Base-by-base conservation (phyloP, 345 rosid genomes). In the Gossypium sturtianum region DNA sequence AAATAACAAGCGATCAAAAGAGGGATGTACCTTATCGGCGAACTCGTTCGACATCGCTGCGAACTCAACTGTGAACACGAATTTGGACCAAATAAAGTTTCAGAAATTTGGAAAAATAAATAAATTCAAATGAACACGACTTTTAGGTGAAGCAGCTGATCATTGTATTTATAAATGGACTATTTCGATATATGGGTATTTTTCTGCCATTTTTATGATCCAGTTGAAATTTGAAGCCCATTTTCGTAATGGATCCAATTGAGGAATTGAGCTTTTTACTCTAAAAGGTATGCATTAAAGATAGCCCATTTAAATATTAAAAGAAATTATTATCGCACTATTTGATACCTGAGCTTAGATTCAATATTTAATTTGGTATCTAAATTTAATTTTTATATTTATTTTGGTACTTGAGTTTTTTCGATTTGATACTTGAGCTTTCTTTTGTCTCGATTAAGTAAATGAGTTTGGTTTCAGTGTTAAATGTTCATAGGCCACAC, bases 41-140 rank as follows among this genome's bases (percentile, higher is more conserved):
- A 79, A 75, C 41, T 54, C 80, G 12, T 73, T 77, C 4, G 54
- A 78, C 84, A 81, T 81, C 63, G 67, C 66, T 41, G 49, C 51
- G 53, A 61, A 54, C 70, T 48, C 8, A 72, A 66, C 60, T 8
- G 38, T 47, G 44, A 9, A 65, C 29, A 51, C 51, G 66, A 66
- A 49, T n/a, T 25, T 11, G 9, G 3, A 66, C 41, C 41, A 15
- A 59, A 70, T 66, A 66, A 77, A 43, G 25, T 41, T 74, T 66
- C 71, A 13, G 81, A 45, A 11, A 34, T 34, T 34, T 34, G 41
- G 7, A 0, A 5, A 34, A 34, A 34, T n/a, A 29, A 3, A 3
- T 4, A 45, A 11, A 2, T 10, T 45, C 49, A 45, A 10, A 45
- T 45, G 41, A 34, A 34, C 41, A 5, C 41, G 41, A 34, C 41